These are phyloP conservation scores for Boechera retrofracta DNA, from an alignment of 345 rosid genomes.

Conservation along the genomic window DNA sequence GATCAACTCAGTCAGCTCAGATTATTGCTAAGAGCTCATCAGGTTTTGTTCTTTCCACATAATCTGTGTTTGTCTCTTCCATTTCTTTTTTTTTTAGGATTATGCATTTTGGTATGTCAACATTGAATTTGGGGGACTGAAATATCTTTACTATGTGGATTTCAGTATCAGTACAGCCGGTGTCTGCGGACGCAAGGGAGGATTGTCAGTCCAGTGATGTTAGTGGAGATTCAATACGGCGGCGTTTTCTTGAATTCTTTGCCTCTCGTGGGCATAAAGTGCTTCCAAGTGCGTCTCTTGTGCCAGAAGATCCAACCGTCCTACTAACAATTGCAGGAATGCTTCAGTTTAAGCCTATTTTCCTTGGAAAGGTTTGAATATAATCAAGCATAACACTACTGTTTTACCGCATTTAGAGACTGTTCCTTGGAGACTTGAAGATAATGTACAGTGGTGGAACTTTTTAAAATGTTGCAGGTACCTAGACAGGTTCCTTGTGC, in stretches of 20 bases:
- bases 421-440: conserved; percentile 5
- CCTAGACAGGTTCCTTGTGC: conserved; percentile 87
- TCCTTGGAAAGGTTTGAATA: conserved; percentile 77
- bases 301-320: conserved; percentile 96
- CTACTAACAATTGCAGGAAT: conserved; percentile 94
- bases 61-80: neutral
- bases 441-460: neutral
- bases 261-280: conserved; percentile 91
- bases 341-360: conserved; percentile 97
- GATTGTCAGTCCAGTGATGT: conserved; percentile 49
- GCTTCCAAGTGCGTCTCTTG: conserved; percentile 91
- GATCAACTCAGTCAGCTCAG: conserved; percentile 39
- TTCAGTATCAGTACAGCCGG: conserved; percentile 73
- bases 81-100: neutral
- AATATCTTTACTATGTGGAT: conserved; percentile 42
- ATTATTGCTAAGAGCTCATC: conserved; percentile 53
- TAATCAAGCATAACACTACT: neutral
- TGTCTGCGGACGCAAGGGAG: conserved; percentile 60
- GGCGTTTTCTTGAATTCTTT: conserved; percentile 79
- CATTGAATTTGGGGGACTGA: conserved; percentile 26
- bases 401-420: neutral
- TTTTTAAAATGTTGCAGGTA: conserved; percentile 49
- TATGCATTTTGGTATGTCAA: conserved; percentile 14
- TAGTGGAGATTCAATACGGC: conserved; percentile 87
- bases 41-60: conserved; percentile 43